Percentiles rank a stretch among this genome's conserved stretches.
phyloP scores from a whole-genome alignment of 2,329 filamentous ascomycete species.

The Fusarium haematococcum region DNA sequence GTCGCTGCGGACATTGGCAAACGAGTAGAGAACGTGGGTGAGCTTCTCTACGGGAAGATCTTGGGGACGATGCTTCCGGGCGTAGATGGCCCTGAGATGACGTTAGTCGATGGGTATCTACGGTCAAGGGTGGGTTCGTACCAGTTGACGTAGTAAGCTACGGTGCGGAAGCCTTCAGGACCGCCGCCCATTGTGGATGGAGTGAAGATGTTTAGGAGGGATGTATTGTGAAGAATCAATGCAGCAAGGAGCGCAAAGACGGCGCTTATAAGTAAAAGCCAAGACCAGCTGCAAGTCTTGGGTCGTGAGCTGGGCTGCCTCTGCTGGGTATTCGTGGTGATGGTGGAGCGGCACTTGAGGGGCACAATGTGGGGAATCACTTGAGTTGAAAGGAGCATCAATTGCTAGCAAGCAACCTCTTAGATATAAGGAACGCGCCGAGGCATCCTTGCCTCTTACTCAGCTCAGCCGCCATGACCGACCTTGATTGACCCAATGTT shows the following conservation, averaged over 20 bases:
- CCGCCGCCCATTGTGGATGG: conserved; percentile 56
- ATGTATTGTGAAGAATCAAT: conserved; percentile 22
- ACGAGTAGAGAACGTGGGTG: conserved; percentile 91
- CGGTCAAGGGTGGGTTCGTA: conserved; percentile 31
- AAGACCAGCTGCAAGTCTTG: conserved; percentile 22
- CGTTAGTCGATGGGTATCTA: not conserved
- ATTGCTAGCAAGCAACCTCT: conserved; percentile 9
- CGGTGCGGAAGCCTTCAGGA: conserved; percentile 69
- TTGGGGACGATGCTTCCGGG: conserved; percentile 84
- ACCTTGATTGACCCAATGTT: conserved; percentile 9
- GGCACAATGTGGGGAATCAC: conserved; percentile 28
- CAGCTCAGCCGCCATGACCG: conserved; percentile 34
- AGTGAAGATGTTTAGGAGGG: not conserved
- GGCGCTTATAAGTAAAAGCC: conserved; percentile 19
- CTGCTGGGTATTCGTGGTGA: conserved; percentile 34
- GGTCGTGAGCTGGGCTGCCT: conserved; percentile 16
- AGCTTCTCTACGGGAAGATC: conserved; percentile 84
- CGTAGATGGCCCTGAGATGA: conserved; percentile 79
- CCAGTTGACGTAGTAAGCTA: conserved; percentile 83
- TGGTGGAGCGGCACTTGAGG: conserved; percentile 30
- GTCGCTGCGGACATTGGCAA: conserved; percentile 85
- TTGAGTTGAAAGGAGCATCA: conserved; percentile 4
- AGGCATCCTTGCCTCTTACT: conserved; percentile 36
- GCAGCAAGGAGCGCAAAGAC: conserved; percentile 8
- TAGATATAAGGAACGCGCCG: conserved; percentile 23